Conservation (phyloP, 2,329 filamentous ascomycete genomes). For the Pseudophaeomoniella oleicola region DNA sequence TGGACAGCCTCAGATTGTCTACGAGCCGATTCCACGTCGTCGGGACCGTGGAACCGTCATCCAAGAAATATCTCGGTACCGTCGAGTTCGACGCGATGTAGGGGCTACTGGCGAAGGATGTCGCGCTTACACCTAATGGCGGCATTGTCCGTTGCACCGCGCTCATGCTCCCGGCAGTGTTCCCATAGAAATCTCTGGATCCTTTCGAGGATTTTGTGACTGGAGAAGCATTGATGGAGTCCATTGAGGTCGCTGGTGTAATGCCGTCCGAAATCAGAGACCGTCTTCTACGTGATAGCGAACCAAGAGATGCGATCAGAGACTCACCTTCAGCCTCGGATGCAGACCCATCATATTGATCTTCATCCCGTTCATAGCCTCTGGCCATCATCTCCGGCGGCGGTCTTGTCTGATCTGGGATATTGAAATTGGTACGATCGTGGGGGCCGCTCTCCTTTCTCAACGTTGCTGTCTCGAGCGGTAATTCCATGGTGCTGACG, state of each 20-base stretch:
- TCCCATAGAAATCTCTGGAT: conserved; percentile 16
- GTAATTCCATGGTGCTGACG: conserved; percentile 85
- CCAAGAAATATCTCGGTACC: conserved; percentile 74
- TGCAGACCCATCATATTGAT: conserved; percentile 84
- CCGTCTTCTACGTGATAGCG: conserved; percentile 50
- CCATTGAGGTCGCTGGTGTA: conserved; percentile 80
- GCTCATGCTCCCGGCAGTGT: conserved; percentile 5
- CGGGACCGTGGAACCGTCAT: conserved; percentile 66
- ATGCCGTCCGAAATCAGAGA: conserved; percentile 55
- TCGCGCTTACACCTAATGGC: conserved; percentile 35
- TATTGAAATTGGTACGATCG: conserved; percentile 74
- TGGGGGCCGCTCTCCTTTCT: conserved; percentile 69
- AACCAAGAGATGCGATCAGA: conserved; percentile 53
- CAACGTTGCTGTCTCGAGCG: conserved; percentile 75
- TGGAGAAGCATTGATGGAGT: conserved; percentile 66
- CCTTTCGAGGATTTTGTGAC: conserved; percentile 44
- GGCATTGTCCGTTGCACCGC: conserved; percentile 18
- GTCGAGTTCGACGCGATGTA: conserved; percentile 27
- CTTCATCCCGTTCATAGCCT: conserved; percentile 68
- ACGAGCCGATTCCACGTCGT: conserved; percentile 83
- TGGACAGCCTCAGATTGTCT: conserved; percentile 80
- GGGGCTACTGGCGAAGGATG: conserved; percentile 39
- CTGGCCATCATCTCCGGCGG: conserved; percentile 84
- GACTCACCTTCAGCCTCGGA: conserved; percentile 72
- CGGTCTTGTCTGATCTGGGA: conserved; percentile 79